These are phyloP conservation scores for Trichocomaceae sp. DNA, from an alignment of 2,329 filamentous ascomycete species.

Conservation along the genomic window DNA sequence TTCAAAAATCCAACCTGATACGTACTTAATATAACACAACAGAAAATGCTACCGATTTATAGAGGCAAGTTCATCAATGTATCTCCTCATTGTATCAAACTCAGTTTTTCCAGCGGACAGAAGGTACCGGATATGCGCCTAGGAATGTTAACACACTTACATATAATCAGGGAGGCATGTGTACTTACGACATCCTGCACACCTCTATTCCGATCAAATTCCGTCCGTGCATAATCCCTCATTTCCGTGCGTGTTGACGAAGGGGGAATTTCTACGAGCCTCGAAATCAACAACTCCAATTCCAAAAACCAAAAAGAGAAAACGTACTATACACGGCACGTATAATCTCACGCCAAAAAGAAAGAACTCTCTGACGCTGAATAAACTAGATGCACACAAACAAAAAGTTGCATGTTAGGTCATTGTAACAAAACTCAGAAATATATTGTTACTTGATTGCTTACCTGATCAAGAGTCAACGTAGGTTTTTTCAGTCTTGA, in stretches of 20 bases:
- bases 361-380: conserved; percentile 12
- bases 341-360: conserved; percentile 14
- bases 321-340: conserved; percentile 13
- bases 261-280: conserved; percentile 31
- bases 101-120: conserved; percentile 42
- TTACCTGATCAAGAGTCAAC: conserved; percentile 13
- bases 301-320: not conserved
- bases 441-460: not conserved
- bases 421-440: not conserved
- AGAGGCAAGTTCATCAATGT: conserved; percentile 39
- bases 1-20: not conserved
- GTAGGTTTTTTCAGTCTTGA: conserved; percentile 9
- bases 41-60: conserved; percentile 16
- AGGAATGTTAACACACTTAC: not conserved
- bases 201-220: conserved; percentile 39
- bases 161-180: not conserved
- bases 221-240: conserved; percentile 36
- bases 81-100: conserved; percentile 42
- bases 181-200: conserved; percentile 37
- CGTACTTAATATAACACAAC: not conserved
- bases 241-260: conserved; percentile 38
- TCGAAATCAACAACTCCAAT: not conserved
- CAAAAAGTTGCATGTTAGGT: not conserved
- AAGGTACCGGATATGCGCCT: conserved; percentile 40
- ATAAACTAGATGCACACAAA: conserved; percentile 8